Evolutionary conservation across 352 stramenopile genomes (phyloP), one percentile per base, ranked within the genome.

Genomic region (Phytopythium montanum): DNA sequence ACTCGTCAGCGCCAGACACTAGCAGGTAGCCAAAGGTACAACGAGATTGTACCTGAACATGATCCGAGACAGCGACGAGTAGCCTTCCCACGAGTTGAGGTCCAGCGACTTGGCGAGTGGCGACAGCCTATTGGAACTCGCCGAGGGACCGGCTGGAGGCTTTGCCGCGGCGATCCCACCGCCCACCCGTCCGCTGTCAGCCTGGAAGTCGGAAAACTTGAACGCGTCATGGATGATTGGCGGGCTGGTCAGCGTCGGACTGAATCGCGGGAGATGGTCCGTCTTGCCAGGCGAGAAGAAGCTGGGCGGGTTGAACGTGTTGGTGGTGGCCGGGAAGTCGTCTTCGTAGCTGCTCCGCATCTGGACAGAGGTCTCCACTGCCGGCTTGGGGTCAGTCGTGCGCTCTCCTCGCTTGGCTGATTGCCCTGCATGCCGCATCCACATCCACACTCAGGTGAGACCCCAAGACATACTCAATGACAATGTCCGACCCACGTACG

Each of bases 41-140:
- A 26, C 29, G 2, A 36, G 12, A 46, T 45, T 50, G n/a, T 53
- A 85, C 80, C 76, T 90, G 66, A 88, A 82, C 65, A 91, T 82
- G 55, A 89, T 67, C 61, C 79, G 86, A 12, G 81, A 91, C 49
- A 91, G 36, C 23, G 71, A 78, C n/a, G 81, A 85, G 52, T 88
- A 91, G n/a, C 76, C 77, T 59, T 90, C 79, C 81, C 81, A 90
- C 1, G 72, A 75, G 25, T 62, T 71, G 18, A 88, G 54, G 26
- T 82, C 83, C 52, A 81, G 55, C 44, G 69, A 82, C 41, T 75
- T 72, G 31, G 64, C 59, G 5, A 81, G 54, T 2, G 69, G n/a
- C 54, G 81, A 68, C 8, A 55, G 49, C 1, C 28, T 31, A 55
- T 36, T 42, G 2, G 49, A 44, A 0, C 49, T 25, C 6, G 34